These are phyloP conservation scores for Pythium guiyangense DNA, from an alignment of 352 stramenopile genomes.

Conservation along the genomic window DNA sequence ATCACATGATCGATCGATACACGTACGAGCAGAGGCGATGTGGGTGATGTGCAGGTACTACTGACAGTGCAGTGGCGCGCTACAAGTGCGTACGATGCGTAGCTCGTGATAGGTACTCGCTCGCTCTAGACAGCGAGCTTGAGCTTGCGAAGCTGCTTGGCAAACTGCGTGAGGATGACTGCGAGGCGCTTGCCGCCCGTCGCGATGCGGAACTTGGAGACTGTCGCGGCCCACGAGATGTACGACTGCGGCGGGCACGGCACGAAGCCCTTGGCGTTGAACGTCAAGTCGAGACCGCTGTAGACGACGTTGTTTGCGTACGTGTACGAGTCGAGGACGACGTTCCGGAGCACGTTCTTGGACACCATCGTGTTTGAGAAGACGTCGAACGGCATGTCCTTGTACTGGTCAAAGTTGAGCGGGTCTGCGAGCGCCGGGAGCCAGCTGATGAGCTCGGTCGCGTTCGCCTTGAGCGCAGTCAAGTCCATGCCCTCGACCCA, in stretches of 20 bases:
- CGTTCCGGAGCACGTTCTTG: slow-evolving; percentile 21
- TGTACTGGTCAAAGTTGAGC: slow-evolving; percentile 38
- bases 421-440: slow-evolving; percentile 26
- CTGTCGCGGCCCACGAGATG: slow-evolving; percentile 21
- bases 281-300: slow-evolving; percentile 26
- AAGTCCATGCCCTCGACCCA: slow-evolving; percentile 24
- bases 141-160: slow-evolving; percentile 34
- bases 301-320: slow-evolving; percentile 38
- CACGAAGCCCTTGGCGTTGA: slow-evolving; percentile 9
- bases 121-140: slow-evolving; percentile 16
- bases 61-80: neutral
- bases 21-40: neutral
- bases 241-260: slow-evolving; percentile 28
- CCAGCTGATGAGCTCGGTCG: slow-evolving; percentile 38
- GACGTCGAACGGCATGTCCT: slow-evolving; percentile 23
- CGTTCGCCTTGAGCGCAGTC: slow-evolving; percentile 24
- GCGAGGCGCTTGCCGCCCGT: slow-evolving; percentile 46
- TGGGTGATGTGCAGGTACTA: neutral
- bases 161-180: slow-evolving; percentile 53
- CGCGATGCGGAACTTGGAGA: slow-evolving; percentile 46
- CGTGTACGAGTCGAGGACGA: slow-evolving; percentile 42
- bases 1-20: no score
- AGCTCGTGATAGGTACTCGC: neutral
- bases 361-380: slow-evolving; percentile 28
- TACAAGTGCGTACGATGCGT: neutral